Evolutionary conservation across 2,329 filamentous ascomycete species (phyloP), one percentile per base, ranked within the genome.

Genomic region (Paramyrothecium sp.): DNA sequence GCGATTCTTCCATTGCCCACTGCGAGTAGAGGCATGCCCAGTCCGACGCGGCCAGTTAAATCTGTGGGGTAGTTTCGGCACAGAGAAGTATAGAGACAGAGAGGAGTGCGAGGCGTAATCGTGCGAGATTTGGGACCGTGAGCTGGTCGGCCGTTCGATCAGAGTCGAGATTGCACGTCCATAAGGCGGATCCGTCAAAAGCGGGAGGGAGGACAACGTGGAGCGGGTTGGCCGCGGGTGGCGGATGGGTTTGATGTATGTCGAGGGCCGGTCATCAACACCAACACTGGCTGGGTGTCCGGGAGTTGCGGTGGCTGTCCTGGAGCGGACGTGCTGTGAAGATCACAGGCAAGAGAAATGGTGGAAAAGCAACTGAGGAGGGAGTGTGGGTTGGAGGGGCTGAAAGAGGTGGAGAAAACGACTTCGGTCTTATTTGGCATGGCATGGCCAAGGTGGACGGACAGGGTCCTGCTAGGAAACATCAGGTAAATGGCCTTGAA

Each of bases 1-100:
- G 69, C 67, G 73, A 69, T 63, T 66, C 72, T 62, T 82, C 75
- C 81, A 83, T 83, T 65, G 69, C 72, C 75, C 73, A 73, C 76
- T 67, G 73, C 64, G 75, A 72, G 67, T 71, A 69, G 72, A 65
- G 67, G 70, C 76, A 79, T 77, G 67, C 73, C 75, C 55, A 56
- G 21, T 20, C 13, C 13, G 49, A 26, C 49, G 7, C 20, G 22
- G 49, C 21, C 16, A 51, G 23, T 7, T 23, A 51, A 22, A 26
- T 48, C 16, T 48, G 16, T 20, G 46, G 19, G 34, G n/a, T 41
- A n/a, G 11, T 41, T 11, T 11, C 34, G 34, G 47, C 7, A 16
- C 19, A n/a, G 7, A n/a, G 20, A 20, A 49, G 22, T 7, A 22
- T 4, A 19, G 19, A 21, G 47, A 49, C 7, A 49, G 47, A 22